Conservation (phyloP, 176 grass and related monocot genomes). For the Oryza australiensis region DNA sequence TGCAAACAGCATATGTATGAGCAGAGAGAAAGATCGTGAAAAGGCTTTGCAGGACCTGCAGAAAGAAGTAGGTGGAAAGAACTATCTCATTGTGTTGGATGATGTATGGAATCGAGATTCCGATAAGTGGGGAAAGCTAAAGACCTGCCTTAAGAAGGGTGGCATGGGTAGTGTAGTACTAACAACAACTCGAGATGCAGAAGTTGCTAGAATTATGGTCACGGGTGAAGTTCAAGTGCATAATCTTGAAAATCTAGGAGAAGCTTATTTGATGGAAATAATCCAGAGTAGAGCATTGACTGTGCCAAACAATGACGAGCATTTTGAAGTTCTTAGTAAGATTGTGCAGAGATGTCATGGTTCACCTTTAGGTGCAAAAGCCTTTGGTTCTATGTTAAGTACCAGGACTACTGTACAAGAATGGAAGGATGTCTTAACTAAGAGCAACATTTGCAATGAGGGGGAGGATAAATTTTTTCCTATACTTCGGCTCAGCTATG, state of each 20-base stretch:
- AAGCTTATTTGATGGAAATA: constrained; percentile 3
- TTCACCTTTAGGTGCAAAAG: constrained; percentile 27
- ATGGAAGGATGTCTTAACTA: not conserved
- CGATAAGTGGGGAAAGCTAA: constrained; percentile 27
- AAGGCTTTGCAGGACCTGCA: not conserved
- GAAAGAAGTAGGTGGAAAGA: not conserved
- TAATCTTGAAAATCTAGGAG: not conserved
- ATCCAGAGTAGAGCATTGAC: constrained; percentile 31
- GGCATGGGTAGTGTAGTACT: constrained; percentile 30
- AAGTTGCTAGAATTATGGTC: constrained; percentile 18
- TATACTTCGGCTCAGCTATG: constrained; percentile 11
- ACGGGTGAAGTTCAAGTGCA: not conserved
- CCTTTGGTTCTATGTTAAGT: constrained; percentile 29
- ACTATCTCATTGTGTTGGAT: constrained; percentile 42
- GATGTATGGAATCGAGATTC: constrained; percentile 40
- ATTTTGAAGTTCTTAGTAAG: not conserved
- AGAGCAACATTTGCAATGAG: not conserved
- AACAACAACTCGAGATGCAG: constrained; percentile 16
- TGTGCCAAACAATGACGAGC: not conserved
- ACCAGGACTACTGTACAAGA: not conserved
- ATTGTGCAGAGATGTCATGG: not conserved
- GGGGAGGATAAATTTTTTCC: not conserved
- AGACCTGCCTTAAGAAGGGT: constrained; percentile 7
- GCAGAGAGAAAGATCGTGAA: not conserved
- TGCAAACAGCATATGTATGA: constrained; percentile 5